Conservation (phyloP, 306 rosid species). For the Quercus aquifolioides region DNA sequence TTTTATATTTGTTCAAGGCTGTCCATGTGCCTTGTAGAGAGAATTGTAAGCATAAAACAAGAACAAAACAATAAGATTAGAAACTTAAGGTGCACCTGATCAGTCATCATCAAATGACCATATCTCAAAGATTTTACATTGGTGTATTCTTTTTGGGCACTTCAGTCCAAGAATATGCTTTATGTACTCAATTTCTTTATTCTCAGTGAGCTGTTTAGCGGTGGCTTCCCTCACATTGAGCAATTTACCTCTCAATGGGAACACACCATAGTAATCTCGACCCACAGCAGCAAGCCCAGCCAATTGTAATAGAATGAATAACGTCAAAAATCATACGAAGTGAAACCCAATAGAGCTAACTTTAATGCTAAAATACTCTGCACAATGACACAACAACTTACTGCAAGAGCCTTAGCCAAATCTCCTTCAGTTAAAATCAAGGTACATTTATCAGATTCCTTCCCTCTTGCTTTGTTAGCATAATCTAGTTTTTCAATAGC, state of each 20-base stretch:
- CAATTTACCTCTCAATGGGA: slow-evolving; percentile 88
- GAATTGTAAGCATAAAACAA: not conserved
- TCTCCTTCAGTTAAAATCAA: too few relatives aligned
- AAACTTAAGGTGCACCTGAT: slow-evolving; percentile 54
- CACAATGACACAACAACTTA: too few relatives aligned
- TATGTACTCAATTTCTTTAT: slow-evolving; percentile 83
- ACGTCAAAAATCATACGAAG: not conserved
- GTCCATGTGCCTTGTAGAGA: not conserved
- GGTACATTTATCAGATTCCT: too few relatives aligned
- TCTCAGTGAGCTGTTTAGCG: slow-evolving; percentile 68
- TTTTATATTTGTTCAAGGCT: not conserved
- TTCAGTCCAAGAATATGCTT: slow-evolving; percentile 82
- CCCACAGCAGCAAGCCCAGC: slow-evolving; percentile 88
- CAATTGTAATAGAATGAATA: slow-evolving; percentile 40
- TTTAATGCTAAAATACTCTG: too few relatives aligned
- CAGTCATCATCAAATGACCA: slow-evolving; percentile 98
- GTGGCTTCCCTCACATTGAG: slow-evolving; percentile 96
- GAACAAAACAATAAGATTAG: not conserved
- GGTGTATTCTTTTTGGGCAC: too few relatives aligned
- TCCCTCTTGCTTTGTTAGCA: slow-evolving; percentile 61
- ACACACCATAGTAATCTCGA: slow-evolving; percentile 85
- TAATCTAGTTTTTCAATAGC: slow-evolving; percentile 85
- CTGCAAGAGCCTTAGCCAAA: too few relatives aligned
- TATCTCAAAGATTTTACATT: slow-evolving; percentile 91
- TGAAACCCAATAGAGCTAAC: too few relatives aligned